Evolutionary conservation across 2,329 filamentous ascomycete species (phyloP), one percentile per base, ranked within the genome.

Genomic region (Calycina marina): DNA sequence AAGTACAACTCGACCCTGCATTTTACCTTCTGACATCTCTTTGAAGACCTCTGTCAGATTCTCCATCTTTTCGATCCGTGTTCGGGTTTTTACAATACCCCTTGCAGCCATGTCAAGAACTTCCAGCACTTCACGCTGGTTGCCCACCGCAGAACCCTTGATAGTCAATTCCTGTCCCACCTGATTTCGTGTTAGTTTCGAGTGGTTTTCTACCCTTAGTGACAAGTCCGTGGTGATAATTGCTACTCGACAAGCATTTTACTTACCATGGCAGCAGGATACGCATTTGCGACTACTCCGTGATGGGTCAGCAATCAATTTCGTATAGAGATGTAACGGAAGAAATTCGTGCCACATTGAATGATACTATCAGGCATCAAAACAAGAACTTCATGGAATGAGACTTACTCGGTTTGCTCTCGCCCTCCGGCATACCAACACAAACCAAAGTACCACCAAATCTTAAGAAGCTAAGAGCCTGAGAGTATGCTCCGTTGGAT

Each of bases 361-460:
- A n/a, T n/a, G n/a, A n/a, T n/a, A n/a, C n/a, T n/a, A n/a, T n/a
- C n/a, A n/a, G 25, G 8, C 9, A n/a, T 10, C 4, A 17, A 14
- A 11, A 12, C 5, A 16, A 29, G 14, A 4, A 17, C 12, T 15
- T 18, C 15, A 6, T 29, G 20, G 20, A 15, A 12, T 29, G 3
- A 14, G 13, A n/a, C 4, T 10, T 57, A 36, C 69, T 64, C 1
- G 62, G 54, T 29, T 55, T 43, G 4, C 52, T 45, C 2, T 56
- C 53, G 16, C 62, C 57, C 38, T 65, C 61, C 4, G 65, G 65
- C 15, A 69, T 51, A 4, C 65, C 65, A 5, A 68, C 60, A 40
- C 63, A 67, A 6, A 68, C 63, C 18, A 69, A 30, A 1, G 60
- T 62, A 2, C 65, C 65, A 34, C 59, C 57, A 43, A 64, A 61